Conservation (phyloP, 208 protist species). For the Trypanosomatidae sp. region DNA sequence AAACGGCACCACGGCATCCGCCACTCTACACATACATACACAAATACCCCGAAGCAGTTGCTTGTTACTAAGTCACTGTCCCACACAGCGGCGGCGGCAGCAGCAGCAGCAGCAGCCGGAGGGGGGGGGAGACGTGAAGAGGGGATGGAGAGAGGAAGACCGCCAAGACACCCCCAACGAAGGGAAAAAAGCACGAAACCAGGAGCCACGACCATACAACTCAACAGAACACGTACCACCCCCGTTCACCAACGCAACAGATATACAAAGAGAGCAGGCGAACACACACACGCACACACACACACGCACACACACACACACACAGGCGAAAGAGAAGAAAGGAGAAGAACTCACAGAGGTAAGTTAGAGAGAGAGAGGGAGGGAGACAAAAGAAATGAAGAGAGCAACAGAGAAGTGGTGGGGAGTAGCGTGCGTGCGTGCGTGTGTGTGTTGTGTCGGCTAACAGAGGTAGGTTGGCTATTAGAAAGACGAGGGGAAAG, state of each 20-base stretch:
- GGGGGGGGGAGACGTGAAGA: neutral
- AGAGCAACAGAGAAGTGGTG: neutral
- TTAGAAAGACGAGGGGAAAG: neutral
- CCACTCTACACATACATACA: neutral
- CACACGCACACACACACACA: neutral
- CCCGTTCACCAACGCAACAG: neutral
- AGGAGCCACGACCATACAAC: neutral
- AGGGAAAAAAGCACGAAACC: neutral
- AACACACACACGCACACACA: neutral
- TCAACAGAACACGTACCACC: neutral
- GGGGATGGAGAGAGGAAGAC: neutral
- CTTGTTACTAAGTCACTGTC: neutral
- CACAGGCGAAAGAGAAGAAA: neutral
- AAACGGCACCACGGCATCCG: neutral
- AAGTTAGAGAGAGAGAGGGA: neutral
- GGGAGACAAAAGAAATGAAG: neutral
- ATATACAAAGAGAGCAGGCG: neutral
- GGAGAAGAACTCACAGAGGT: neutral
- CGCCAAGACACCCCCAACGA: neutral
- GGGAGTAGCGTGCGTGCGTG: slow-evolving; percentile 3
- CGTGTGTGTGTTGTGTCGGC: slow-evolving; percentile 9
- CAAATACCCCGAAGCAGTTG: neutral
- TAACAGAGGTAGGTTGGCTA: neutral
- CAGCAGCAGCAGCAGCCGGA: neutral
- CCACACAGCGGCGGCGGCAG: slow-evolving; percentile 1